phyloP scores from a whole-genome alignment of 1,284 basidiomycete genomes.

The Heterobasidion parviporum region DNA sequence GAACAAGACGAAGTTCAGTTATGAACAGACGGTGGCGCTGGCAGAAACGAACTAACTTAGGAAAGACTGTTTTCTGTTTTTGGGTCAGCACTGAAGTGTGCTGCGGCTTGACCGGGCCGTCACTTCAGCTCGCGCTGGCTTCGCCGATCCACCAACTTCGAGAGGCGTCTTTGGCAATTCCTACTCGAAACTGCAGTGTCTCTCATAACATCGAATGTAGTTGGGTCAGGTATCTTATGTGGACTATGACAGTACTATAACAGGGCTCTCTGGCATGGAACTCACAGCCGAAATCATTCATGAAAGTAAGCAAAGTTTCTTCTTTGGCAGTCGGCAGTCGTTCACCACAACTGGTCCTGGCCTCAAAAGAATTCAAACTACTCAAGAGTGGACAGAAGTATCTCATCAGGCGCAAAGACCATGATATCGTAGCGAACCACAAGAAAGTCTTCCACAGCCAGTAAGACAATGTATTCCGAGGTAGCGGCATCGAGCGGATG shows the following conservation, averaged over 20 bases:
- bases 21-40: too few species aligned
- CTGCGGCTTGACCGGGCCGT: background rate
- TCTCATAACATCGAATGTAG: too few species aligned
- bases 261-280: slow-evolving; percentile 43
- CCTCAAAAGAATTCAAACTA: slow-evolving; percentile 44
- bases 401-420: slow-evolving; percentile 44
- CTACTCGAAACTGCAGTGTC: too few species aligned
- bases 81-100: background rate
- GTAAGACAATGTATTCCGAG: too few species aligned
- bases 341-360: background rate
- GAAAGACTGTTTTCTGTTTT: too few species aligned
- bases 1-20: too few species aligned
- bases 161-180: too few species aligned
- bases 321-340: background rate
- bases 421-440: slow-evolving; percentile 41
- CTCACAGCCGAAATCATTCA: slow-evolving; percentile 21
- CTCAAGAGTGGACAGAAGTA: slow-evolving; percentile 52
- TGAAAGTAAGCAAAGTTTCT: slow-evolving; percentile 25
- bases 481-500: too few species aligned
- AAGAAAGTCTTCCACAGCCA: slow-evolving; percentile 53
- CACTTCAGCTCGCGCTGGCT: background rate
- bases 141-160: too few species aligned
- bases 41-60: background rate
- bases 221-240: slow-evolving; percentile 26
- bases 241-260: slow-evolving; percentile 26